Base-by-base conservation (phyloP, 805 yeast species). In the Starmerella kuoi region DNA sequence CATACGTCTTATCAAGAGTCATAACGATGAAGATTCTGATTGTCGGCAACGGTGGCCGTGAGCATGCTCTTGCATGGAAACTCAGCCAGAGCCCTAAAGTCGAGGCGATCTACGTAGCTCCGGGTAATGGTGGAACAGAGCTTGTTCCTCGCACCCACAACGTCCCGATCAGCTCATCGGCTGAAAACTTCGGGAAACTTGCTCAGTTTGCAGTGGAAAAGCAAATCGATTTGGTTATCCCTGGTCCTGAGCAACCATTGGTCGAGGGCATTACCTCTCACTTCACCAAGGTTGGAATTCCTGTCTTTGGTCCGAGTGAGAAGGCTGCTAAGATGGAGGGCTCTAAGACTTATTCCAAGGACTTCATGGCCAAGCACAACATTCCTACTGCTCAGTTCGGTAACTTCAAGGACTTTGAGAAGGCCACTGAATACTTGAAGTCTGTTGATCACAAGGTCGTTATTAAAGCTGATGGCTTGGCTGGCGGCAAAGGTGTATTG, bases 221-320 rank as follows among this genome's bases (percentile, higher is more conserved):
- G 42, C 54, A 72, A 4, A 71, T 91, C 41, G 72, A 68, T 39
- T 67, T 91, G 43, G 97, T 85, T 4, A 69, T 91, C 34, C 97
- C 98, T 28, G 99, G 99, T 26, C 99, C 99, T n/a, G 99, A 91
- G 64, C 95, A 86, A 65, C 97, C 98, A 28, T 69, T 93, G 48
- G 96, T 93, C 25, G 96, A 91, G 56, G 99, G 99, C 39, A 76
- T 91, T 47, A 61, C 87, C 22, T 61, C 77, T 15, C 66, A 67
- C 41, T 86, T 91, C 69, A 66, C 73, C 48, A 75, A 74, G 45
- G 80, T 79, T 39, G 98, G 98, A 50, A 78, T 91, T 51, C 93
- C 95, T 22, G 95, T 87, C 15, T 91, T 91, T 66, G 99, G 98
- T 14, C 99, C 99, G n/a, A 73, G 82, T 30, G 79, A 72, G 19